Percentiles rank a stretch among this genome's conserved stretches.
These are phyloP conservation scores for Cornus florida DNA, from an alignment of 148 eudicot genomes.

Conservation along the genomic window DNA sequence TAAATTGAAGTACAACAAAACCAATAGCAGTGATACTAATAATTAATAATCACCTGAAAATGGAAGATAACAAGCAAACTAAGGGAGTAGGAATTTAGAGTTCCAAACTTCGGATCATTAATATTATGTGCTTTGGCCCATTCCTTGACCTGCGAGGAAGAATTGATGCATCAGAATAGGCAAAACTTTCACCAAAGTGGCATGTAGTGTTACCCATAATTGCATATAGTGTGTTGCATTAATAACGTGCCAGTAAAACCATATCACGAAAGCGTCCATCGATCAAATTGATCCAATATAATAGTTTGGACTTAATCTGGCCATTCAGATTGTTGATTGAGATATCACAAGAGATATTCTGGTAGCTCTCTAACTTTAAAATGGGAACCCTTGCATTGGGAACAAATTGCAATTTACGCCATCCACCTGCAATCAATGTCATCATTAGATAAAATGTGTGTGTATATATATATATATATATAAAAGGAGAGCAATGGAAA, in stretches of 20 bases:
- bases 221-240: constrained; percentile 8
- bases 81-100: constrained; percentile 80
- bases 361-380: constrained; percentile 55
- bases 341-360: constrained; percentile 83
- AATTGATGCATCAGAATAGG: constrained; percentile 13
- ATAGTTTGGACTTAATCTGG: constrained; percentile 87
- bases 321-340: constrained; percentile 80
- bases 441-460: not conserved
- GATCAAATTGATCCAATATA: constrained; percentile 76
- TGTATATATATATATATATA: no score
- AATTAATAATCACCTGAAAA: constrained; percentile 68
- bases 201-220: no score
- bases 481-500: not conserved
- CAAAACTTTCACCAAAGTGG: not conserved
- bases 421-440: constrained; percentile 53
- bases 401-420: constrained; percentile 55
- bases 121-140: constrained; percentile 92
- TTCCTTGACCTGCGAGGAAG: constrained; percentile 79
- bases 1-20: no score
- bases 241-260: constrained; percentile 75
- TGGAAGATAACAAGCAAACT: constrained; percentile 86
- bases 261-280: constrained; percentile 87
- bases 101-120: constrained; percentile 73
- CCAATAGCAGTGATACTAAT: not conserved
- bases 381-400: constrained; percentile 86